phyloP scores from a whole-genome alignment of 139 green algal genomes.

The Chlamydomonas schloesseri region DNA sequence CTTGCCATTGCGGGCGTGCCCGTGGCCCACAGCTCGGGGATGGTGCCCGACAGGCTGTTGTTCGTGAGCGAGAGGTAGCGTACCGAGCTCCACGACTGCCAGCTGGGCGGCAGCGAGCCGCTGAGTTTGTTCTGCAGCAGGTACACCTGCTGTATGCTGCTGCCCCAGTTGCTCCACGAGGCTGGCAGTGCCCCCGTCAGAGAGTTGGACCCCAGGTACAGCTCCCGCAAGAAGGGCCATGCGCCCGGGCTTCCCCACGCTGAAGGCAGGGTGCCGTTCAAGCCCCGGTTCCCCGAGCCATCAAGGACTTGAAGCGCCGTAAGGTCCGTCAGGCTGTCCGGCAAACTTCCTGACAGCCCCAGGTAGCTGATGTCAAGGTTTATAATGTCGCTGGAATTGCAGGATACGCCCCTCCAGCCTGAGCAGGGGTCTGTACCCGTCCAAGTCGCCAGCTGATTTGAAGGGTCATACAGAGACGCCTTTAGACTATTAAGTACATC shows the following conservation, averaged over 20 bases:
- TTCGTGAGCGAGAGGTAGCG: not conserved
- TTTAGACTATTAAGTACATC: not conserved
- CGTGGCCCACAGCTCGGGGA: not conserved
- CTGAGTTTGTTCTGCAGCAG: not conserved
- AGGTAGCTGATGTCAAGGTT: not conserved
- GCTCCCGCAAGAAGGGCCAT: not conserved
- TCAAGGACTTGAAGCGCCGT: not conserved
- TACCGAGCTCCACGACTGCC: not conserved
- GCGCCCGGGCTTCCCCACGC: not conserved
- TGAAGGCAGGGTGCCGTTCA: not conserved
- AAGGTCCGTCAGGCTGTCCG: not conserved
- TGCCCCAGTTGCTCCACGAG: not conserved
- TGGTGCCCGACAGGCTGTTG: not conserved
- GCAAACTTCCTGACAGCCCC: not conserved
- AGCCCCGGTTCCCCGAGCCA: not conserved
- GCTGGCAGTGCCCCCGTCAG: slow-evolving; percentile 29
- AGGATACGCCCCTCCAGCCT: not conserved
- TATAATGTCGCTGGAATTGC: not conserved
- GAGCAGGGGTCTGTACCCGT: not conserved
- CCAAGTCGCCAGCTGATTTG: not conserved
- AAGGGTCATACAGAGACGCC: not conserved
- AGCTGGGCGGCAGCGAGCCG: not conserved
- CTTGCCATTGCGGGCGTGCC: not conserved
- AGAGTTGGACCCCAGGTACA: slow-evolving; percentile 29
- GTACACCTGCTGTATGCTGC: not conserved